A percentile compares a stretch with the other conserved stretches of the same genome.
phyloP scores from a whole-genome alignment of 75 land plant species.

The Selaginella tamariscina region DNA sequence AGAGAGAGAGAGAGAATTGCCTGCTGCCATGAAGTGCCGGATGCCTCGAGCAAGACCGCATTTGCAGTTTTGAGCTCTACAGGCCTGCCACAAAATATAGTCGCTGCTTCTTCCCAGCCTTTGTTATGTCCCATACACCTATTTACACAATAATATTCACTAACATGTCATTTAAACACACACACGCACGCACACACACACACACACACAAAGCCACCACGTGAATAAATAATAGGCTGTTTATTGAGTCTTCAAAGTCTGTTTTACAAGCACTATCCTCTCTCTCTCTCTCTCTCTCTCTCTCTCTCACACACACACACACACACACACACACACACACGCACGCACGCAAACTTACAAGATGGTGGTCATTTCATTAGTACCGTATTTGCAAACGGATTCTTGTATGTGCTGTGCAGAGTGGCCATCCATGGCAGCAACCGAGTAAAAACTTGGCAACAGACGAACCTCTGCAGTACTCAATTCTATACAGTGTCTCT shows the following conservation, averaged over 20 bases:
- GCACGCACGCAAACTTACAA: conserved; percentile 36
- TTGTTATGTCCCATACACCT: conserved; percentile 99
- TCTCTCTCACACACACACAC: too few species aligned
- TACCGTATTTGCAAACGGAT: conserved; percentile 48
- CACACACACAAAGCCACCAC: too few species aligned
- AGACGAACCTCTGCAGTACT: conserved; percentile 62
- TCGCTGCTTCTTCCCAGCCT: conserved; percentile 99
- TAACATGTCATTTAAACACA: too few species aligned
- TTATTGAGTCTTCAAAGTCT: too few species aligned
- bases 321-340: too few species aligned
- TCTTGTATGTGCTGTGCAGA: conserved; percentile 81
- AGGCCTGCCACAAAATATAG: conserved; percentile 53
- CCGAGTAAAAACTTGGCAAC: conserved; percentile 77
- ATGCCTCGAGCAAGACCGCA: conserved; percentile 85
- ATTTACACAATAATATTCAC: too few species aligned
- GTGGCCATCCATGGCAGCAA: conserved; percentile 98
- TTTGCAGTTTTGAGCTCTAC: conserved; percentile 86
- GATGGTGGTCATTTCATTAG: conserved; percentile 64
- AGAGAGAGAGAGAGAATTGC: conserved; percentile 23
- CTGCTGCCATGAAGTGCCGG: conserved; percentile 87
- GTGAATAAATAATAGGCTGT: too few species aligned
- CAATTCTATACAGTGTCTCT: conserved; percentile 44
- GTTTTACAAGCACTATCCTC: too few species aligned
- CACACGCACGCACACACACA: too few species aligned
- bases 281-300: too few species aligned